phyloP scores from a whole-genome alignment of 192 early-diverging fungal species.

The Thamnidium elegans region DNA sequence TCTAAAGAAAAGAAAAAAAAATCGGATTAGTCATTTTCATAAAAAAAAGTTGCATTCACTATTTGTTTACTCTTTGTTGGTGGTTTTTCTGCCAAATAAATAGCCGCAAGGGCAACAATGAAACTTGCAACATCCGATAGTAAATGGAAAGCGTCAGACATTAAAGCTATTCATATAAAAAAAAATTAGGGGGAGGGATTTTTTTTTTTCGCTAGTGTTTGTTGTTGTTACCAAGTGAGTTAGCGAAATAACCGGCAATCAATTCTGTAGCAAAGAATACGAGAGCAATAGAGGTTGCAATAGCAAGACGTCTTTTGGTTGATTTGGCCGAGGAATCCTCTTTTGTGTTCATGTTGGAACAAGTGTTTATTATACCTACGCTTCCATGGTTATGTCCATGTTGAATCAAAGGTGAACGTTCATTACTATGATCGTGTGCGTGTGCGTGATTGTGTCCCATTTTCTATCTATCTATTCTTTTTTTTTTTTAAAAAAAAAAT shows the following conservation, averaged over 20 bases:
- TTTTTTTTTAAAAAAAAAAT: not conserved
- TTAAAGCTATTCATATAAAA: slow-evolving; percentile 46
- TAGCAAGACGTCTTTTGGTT: slow-evolving; percentile 45
- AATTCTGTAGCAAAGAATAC: slow-evolving; percentile 68
- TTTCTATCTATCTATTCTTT: too few species aligned
- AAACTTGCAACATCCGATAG: slow-evolving; percentile 73
- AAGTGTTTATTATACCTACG: not conserved
- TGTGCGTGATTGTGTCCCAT: too few species aligned
- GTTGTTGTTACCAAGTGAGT: slow-evolving; percentile 39
- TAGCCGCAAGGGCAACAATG: slow-evolving; percentile 62
- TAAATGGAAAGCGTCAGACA: slow-evolving; percentile 76
- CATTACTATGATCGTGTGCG: too few species aligned
- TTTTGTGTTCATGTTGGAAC: slow-evolving; percentile 25
- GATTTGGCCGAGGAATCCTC: not conserved
- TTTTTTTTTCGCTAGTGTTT: not conserved
- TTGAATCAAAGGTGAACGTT: too few species aligned
- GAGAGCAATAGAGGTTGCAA: slow-evolving; percentile 56
- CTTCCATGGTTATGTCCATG: too few species aligned
- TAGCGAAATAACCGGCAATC: slow-evolving; percentile 54
- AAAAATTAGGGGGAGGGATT: not conserved
- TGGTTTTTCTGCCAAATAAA: slow-evolving; percentile 60
- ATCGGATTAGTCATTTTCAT: too few species aligned
- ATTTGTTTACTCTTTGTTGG: slow-evolving; percentile 53
- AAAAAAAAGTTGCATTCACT: too few species aligned
- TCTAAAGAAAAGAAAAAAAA: slow-evolving; percentile 20